Percentiles rank a stretch among this genome's conserved stretches.
phyloP scores from a whole-genome alignment of 1,284 basidiomycete species.

The Tilletia horrida region DNA sequence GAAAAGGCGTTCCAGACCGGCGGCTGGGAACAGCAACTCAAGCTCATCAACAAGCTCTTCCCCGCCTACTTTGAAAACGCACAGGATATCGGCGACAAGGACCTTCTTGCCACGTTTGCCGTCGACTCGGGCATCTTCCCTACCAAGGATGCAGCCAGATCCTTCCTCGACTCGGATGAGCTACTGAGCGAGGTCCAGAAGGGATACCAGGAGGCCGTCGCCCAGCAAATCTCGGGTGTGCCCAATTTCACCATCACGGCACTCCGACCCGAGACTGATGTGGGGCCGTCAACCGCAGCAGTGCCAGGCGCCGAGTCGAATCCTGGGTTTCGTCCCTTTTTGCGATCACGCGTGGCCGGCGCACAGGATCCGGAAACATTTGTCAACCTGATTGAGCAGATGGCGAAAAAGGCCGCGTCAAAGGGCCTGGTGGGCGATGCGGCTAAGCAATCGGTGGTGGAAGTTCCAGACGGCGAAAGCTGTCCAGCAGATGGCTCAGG shows the following conservation, averaged over 20 bases:
- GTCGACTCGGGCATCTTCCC: slow-evolving; percentile 16
- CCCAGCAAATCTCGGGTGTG: slow-evolving; percentile 19
- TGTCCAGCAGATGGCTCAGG: no score
- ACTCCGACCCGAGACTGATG: neutral
- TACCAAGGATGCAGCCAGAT: neutral
- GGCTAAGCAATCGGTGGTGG: no score
- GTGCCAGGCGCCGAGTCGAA: neutral
- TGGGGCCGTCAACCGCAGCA: neutral
- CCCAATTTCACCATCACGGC: slow-evolving; percentile 22
- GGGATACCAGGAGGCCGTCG: neutral
- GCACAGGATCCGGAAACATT: slow-evolving; percentile 15
- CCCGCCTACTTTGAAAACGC: slow-evolving; percentile 20
- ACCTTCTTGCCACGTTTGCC: neutral
- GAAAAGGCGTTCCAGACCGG: slow-evolving; percentile 16
- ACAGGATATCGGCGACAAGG: slow-evolving; percentile 11
- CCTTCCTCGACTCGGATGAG: slow-evolving; percentile 16
- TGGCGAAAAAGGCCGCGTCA: neutral
- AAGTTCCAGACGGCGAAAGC: no score
- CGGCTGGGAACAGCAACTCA: slow-evolving; percentile 16
- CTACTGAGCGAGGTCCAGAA: slow-evolving; percentile 1
- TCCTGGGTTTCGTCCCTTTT: neutral
- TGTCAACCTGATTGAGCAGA: neutral
- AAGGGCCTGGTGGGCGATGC: neutral
- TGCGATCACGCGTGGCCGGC: neutral
- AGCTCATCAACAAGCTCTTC: slow-evolving; percentile 18